phyloP scores from a whole-genome alignment of 2,329 filamentous ascomycete genomes.

The Didymellaceae sp. region DNA sequence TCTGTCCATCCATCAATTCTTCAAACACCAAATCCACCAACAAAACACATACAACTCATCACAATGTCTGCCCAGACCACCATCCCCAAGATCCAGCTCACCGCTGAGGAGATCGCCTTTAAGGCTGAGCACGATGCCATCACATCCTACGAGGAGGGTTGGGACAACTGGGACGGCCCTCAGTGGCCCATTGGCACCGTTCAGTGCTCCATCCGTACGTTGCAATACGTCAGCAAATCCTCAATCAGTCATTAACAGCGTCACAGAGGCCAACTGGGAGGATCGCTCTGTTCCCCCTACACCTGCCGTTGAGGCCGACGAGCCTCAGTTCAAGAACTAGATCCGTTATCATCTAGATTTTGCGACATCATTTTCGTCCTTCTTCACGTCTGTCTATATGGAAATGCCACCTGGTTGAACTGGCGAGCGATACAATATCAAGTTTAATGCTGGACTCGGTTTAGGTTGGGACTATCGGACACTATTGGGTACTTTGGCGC shows the following conservation, averaged over 20 bases:
- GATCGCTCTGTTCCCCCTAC: conserved; percentile 17
- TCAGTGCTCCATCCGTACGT: conserved; percentile 33
- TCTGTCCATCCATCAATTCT: conserved; percentile 6
- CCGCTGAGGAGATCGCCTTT: conserved; percentile 26
- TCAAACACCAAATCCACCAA: conserved; percentile 9
- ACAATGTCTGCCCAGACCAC: conserved; percentile 18
- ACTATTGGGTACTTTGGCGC: conserved; percentile 16
- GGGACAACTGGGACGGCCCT: conserved; percentile 37
- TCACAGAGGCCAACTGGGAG: conserved; percentile 18
- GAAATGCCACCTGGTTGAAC: conserved; percentile 16
- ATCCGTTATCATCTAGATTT: conserved; percentile 4
- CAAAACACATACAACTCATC: conserved; percentile 3
- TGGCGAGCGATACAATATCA: conserved; percentile 16
- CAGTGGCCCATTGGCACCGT: conserved; percentile 31
- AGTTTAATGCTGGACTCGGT: conserved; percentile 16
- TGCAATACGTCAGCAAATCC: not conserved
- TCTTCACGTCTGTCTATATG: conserved; percentile 19
- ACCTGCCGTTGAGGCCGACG: conserved; percentile 18
- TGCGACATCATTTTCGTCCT: conserved; percentile 10
- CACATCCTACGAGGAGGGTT: conserved; percentile 35
- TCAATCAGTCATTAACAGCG: conserved; percentile 1
- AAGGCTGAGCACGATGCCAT: conserved; percentile 33
- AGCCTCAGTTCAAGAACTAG: conserved; percentile 21
- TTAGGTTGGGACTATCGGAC: conserved; percentile 11
- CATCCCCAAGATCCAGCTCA: conserved; percentile 16